Evolutionary conservation across 2,329 filamentous ascomycete genomes (phyloP), one percentile per base, ranked within the genome.

Genomic region (Pseudocercospora cruenta): DNA sequence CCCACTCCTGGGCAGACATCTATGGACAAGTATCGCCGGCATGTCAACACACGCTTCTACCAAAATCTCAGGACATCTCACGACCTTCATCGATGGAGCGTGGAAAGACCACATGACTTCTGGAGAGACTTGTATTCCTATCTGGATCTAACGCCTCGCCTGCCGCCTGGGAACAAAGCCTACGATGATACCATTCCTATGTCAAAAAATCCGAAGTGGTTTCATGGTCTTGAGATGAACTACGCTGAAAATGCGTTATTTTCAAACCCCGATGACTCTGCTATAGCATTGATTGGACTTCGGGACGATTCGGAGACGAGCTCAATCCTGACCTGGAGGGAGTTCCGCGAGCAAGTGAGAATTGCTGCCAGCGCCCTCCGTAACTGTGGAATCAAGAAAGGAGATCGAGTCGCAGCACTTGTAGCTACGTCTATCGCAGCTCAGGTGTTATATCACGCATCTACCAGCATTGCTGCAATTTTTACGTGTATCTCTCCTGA

Each of bases 401-500:
- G 77, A 36, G 79, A 82, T 62, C 71, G 78, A 21, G 75, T 81
- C 2, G 79, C 76, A 36, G 81, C 80, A 1, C 71, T 82, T 4
- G 80, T 82, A 39, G 79, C 79, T 7, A 82, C 80, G 12, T 81
- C 79, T 31, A 75, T 80, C 7, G 80, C 79, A 75, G 78, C 78
- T 0, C 76, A 82, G 66, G 77, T 80, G 0, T 68, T 82, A 6
- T 80, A 81, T 59, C 75, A 82, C 53, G 80, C 69, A 9, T 74
- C 73, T 22, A 79, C 80, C 3, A 77, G 77, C 16, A 78, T 82
- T 24, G 81, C 80, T 4, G 80, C 79, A 4, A 79, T 82, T 53
- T 83, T 80, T 72, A 81, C 80, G 1, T 80, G 76, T 10, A 81
- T 82, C 67, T 75, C 77, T n/a, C 80, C 80, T 1, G 81, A 82